These are phyloP conservation scores for Ceriops decandra DNA, from an alignment of 345 rosid species.

Conservation along the genomic window DNA sequence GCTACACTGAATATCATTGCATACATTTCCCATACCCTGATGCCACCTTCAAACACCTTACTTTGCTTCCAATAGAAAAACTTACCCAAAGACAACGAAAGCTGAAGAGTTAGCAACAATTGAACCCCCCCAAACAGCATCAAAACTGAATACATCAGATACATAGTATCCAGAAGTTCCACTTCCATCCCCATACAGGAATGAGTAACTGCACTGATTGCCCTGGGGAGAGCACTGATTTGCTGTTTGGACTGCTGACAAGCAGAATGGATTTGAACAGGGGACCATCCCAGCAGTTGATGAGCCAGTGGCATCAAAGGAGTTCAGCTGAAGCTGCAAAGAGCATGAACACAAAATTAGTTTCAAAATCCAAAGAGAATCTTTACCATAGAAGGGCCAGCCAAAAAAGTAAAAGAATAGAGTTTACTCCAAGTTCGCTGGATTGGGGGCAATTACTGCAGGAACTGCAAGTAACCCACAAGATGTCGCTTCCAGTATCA, in stretches of 20 bases:
- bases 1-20: too few relatives aligned
- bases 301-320: constrained; percentile 67
- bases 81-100: constrained; percentile 77
- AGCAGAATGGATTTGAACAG: constrained; percentile 41
- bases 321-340: constrained; percentile 69
- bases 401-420: constrained; percentile 13
- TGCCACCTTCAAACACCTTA: background rate
- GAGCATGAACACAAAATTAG: constrained; percentile 6
- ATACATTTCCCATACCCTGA: too few relatives aligned
- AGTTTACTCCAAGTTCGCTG: constrained; percentile 81
- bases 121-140: constrained; percentile 66
- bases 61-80: constrained; percentile 4
- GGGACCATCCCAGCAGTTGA: constrained; percentile 57
- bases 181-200: constrained; percentile 90
- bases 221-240: constrained; percentile 58
- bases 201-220: constrained; percentile 77
- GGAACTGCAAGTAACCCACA: constrained; percentile 87
- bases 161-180: constrained; percentile 91
- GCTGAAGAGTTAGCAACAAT: constrained; percentile 76
- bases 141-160: constrained; percentile 61
- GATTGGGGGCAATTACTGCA: constrained; percentile 78
- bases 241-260: constrained; percentile 49
- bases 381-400: background rate
- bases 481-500: constrained; percentile 92
- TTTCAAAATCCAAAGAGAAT: constrained; percentile 3